Base-by-base conservation (phyloP, 2,329 filamentous ascomycete species). In the Exophiala xenobiotica region DNA sequence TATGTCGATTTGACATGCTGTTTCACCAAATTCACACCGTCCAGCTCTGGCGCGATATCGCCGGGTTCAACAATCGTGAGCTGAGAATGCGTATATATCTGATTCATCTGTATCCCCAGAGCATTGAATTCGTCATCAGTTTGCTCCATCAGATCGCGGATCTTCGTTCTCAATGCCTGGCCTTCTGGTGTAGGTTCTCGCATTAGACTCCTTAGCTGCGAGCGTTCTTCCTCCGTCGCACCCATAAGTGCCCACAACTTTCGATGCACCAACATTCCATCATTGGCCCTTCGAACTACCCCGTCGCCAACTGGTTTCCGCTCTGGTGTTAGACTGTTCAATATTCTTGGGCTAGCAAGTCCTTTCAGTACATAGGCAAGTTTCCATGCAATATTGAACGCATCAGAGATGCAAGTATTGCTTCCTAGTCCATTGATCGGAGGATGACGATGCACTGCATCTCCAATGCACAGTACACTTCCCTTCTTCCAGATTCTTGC, bases 31-130 rank as follows among this genome's bases (percentile, higher is more conserved):
- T 39, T 39, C 19, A 39, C 12, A 7, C 37, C 9, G 12, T 39
- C 6, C 14, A 18, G 14, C 8, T 40, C 38, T n/a, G 44, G 29
- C 8, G 26, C 29, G 9, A 55, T 46, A 12, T 56, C 50, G 3
- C 49, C 46, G 60, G 78, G 71, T 53, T 79, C 77, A 0, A 52
- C 61, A 1, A 66, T 56, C 53, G 74, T 75, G 4, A 80, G 63
- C 2, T 73, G 78, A 1, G 53, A 44, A 7, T 31, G 38, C 6
- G 64, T 51, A 57, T 83, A 84, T 3, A 66, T 67, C 61, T 83
- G 81, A 57, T 77, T 77, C 79, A 82, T 82, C 59, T 82, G 78
- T 1, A 47, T 47, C 9, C 80, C 81, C 9, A 83, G 67, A 2
- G 70, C 78, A 48, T 80, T 76, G 52, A 78, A 79, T 61, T 79